Percentiles rank a stretch among this genome's conserved stretches.
phyloP scores from a whole-genome alignment of 495 filamentous ascomycete genomes.

The Pyrenula massariospora region DNA sequence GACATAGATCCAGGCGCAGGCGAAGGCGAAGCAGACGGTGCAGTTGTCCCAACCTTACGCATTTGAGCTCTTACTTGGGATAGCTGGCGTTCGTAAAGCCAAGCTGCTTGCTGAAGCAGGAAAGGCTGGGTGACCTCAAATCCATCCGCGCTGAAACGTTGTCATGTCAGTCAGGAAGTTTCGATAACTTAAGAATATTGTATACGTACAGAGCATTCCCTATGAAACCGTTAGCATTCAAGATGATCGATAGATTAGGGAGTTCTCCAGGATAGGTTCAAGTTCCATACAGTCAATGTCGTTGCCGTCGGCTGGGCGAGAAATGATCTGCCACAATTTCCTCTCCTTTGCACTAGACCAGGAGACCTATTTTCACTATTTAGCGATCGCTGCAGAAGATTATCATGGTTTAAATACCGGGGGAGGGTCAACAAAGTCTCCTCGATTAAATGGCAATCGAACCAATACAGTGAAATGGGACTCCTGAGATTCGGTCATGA shows the following conservation, averaged over 20 bases:
- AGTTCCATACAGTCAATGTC: constrained; percentile 67
- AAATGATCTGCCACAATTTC: constrained; percentile 81
- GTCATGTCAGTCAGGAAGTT: too few relatives aligned
- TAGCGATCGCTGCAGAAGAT: too few relatives aligned
- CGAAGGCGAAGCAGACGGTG: constrained; percentile 28
- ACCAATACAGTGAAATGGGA: constrained; percentile 65
- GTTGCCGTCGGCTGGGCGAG: constrained; percentile 55
- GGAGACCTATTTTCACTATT: constrained; percentile 50
- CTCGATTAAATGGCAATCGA: constrained; percentile 74
- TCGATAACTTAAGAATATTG: too few relatives aligned
- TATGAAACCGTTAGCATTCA: constrained; percentile 35
- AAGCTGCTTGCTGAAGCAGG: constrained; percentile 85
- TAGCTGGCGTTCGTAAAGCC: constrained; percentile 85
- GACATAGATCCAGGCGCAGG: constrained; percentile 37
- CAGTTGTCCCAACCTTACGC: constrained; percentile 51
- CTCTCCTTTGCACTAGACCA: constrained; percentile 78
- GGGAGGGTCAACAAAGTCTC: constrained; percentile 82
- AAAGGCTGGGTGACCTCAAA: constrained; percentile 77
- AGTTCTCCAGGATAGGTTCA: too few relatives aligned
- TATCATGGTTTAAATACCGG: too few relatives aligned
- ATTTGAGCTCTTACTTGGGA: constrained; percentile 85
- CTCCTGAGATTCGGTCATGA: background rate
- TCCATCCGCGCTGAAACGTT: constrained; percentile 34
- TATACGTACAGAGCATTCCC: constrained; percentile 79
- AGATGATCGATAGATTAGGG: too few relatives aligned